Percentiles rank a stretch among this genome's conserved stretches.
Evolutionary conservation across 2,329 filamentous ascomycete genomes (phyloP).

Genomic region (Alternaria burnsii): DNA sequence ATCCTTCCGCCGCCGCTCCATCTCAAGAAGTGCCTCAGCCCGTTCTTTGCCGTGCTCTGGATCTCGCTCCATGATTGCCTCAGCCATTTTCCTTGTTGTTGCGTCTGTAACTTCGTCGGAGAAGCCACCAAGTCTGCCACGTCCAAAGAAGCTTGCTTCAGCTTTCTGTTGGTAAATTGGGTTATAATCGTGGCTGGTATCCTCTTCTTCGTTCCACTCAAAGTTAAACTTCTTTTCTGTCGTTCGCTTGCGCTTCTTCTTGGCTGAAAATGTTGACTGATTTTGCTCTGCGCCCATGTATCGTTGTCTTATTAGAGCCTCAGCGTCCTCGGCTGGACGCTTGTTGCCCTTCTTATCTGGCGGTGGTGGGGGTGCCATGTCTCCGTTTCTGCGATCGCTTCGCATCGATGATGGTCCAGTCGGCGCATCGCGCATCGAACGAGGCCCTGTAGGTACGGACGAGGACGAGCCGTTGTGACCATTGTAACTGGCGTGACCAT

Average conservation of each 20-base stretch:
- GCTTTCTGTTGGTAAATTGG: constrained; percentile 76
- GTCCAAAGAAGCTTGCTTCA: constrained; percentile 74
- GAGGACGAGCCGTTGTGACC: constrained; percentile 15
- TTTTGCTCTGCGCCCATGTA: constrained; percentile 94
- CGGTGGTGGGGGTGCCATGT: constrained; percentile 63
- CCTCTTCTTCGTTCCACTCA: constrained; percentile 94
- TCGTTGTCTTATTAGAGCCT: constrained; percentile 75
- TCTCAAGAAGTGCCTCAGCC: constrained; percentile 82
- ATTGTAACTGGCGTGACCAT: constrained; percentile 18
- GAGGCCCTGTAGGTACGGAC: constrained; percentile 74
- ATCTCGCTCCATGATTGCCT: constrained; percentile 78
- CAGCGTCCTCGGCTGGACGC: constrained; percentile 67
- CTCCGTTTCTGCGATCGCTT: constrained; percentile 45
- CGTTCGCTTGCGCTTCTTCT: constrained; percentile 93
- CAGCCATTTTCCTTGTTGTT: constrained; percentile 65
- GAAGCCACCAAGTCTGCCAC: constrained; percentile 73
- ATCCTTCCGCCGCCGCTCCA: constrained; percentile 80
- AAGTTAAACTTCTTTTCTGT: constrained; percentile 99
- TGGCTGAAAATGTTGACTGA: constrained; percentile 86
- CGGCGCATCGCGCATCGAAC: constrained; percentile 69
- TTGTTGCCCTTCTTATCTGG: constrained; percentile 47
- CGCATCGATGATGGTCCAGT: constrained; percentile 78
- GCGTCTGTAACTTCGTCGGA: constrained; percentile 65
- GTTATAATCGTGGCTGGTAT: constrained; percentile 86
- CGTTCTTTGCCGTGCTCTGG: constrained; percentile 77